These are phyloP conservation scores for Saposhnikovia divaricata DNA, from an alignment of 129 eudicot genomes.

Conservation along the genomic window DNA sequence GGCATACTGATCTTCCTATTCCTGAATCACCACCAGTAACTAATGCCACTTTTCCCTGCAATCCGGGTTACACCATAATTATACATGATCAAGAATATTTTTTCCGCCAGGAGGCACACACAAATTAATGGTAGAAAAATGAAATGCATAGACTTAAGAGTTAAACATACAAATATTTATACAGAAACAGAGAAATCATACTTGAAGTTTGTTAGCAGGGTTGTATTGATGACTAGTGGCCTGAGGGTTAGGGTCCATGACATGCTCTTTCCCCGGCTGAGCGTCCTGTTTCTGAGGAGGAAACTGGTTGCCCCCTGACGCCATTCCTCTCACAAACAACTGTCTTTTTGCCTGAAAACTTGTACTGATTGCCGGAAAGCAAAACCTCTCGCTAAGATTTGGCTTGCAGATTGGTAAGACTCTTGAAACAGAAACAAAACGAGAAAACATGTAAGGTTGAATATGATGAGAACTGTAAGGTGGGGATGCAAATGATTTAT, in stretches of 20 bases:
- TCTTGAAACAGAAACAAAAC: background rate
- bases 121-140: background rate
- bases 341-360: background rate
- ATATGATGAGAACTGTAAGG: background rate
- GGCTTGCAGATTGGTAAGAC: background rate
- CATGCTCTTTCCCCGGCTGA: slow-evolving; percentile 1
- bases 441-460: background rate
- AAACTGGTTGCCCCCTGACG: background rate
- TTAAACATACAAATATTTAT: background rate
- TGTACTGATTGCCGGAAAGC: background rate
- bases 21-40: slow-evolving; percentile 93
- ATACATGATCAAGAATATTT: background rate
- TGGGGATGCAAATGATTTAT: background rate
- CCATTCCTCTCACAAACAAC: background rate
- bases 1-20: slow-evolving; percentile 71
- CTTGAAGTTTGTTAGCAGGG: slow-evolving; percentile 7
- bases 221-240: background rate
- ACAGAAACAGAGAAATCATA: background rate
- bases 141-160: background rate
- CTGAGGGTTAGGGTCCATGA: background rate
- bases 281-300: background rate
- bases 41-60: slow-evolving; percentile 76
- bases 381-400: background rate
- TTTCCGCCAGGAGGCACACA: background rate
- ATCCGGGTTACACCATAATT: no score